Evolutionary conservation across 1,139 yeast species (phyloP), one percentile per base, ranked within the genome.

Genomic region (Arxiozyma heterogenica): DNA sequence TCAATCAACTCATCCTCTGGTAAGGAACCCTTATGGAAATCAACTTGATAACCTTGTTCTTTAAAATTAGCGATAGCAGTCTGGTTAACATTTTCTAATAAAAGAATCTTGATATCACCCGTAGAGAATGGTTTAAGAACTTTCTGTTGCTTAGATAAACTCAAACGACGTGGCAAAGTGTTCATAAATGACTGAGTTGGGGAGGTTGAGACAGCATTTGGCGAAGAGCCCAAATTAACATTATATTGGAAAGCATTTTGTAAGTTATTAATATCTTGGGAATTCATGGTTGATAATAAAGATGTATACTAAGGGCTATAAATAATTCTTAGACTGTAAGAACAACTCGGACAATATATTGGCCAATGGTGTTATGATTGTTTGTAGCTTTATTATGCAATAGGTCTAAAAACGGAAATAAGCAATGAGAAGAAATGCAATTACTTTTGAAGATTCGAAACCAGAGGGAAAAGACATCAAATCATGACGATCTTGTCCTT

Each of bases 11-110:
- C 97, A 15, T 84, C 96, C 73, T 93, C 98, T 44, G 90, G 86
- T 62, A 93, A 76, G 15, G 97, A 87, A 54, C 93, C 77, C 75
- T 90, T 93, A 77, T 85, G 82, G 73, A 87, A 89, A 71, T 93
- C 98, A 51, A 94, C 96, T 75, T 94, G 98, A 75, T 93, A 93
- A 55, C 98, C 98, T 76, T 93, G 97, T 54, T 78, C 79, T 59
- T 78, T 79, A 73, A 93, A 85, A 60, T 90, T 89, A 53, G 84
- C 82, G 61, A 93, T 81, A 53, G 98, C 99, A 51, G 97, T 89
- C 71, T 80, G 78, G 71, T 94, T 93, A 63, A 93, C 96, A 67
- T 93, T 93, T 75, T 93, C 99, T 59, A 93, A 77, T 62, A 93
- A 75, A 65, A 93, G 77, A 59, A 94, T 87, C 75, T 90, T 93